These are phyloP conservation scores for Annulohypoxylon stygium DNA, from an alignment of 495 filamentous ascomycete species.

Conservation along the genomic window DNA sequence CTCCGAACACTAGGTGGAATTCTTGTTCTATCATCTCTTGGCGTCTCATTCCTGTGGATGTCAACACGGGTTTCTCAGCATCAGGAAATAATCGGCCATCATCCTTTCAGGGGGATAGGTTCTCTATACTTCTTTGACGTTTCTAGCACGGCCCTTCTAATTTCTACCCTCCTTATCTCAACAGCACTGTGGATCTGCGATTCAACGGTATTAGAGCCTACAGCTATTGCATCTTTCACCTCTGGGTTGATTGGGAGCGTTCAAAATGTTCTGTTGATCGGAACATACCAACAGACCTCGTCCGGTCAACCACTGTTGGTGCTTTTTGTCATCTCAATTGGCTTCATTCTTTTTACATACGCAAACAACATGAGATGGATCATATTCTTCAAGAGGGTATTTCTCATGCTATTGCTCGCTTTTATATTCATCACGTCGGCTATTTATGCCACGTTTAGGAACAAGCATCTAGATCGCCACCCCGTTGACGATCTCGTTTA, in stretches of 20 bases:
- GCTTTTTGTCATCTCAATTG: constrained; percentile 52
- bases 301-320: constrained; percentile 44
- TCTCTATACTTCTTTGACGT: constrained; percentile 59
- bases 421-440: constrained; percentile 50
- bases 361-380: constrained; percentile 56
- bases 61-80: constrained; percentile 40
- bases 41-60: constrained; percentile 41
- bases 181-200: constrained; percentile 57
- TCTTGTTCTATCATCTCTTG: constrained; percentile 48
- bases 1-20: constrained; percentile 57
- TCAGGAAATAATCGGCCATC: constrained; percentile 41
- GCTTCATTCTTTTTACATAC: constrained; percentile 57
- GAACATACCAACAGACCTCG: constrained; percentile 58
- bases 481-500: constrained; percentile 61
- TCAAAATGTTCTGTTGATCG: constrained; percentile 47
- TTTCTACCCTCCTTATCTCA: constrained; percentile 56
- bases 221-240: constrained; percentile 55
- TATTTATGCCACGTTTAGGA: constrained; percentile 48
- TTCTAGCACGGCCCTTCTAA: constrained; percentile 55
- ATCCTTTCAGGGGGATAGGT: constrained; percentile 44
- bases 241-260: constrained; percentile 50
- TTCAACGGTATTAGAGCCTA: constrained; percentile 54
- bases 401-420: constrained; percentile 53
- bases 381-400: constrained; percentile 55
- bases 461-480: constrained; percentile 38